phyloP scores from a whole-genome alignment of 176 grass and related monocot species.

The Calamus simplicifolius region DNA sequence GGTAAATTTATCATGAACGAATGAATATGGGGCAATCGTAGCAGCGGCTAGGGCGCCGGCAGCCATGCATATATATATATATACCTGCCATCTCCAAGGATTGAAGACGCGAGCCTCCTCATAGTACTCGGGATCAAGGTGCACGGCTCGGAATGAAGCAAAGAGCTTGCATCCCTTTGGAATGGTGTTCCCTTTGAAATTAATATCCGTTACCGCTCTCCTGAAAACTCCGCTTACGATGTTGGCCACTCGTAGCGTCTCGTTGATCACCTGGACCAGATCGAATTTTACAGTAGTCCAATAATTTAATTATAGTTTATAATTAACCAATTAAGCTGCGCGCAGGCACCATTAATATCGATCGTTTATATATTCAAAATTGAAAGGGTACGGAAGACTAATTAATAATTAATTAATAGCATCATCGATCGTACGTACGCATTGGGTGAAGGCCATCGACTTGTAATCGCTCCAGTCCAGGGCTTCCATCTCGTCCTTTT shows the following conservation, averaged over 20 bases:
- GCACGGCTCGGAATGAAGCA: slow-evolving; percentile 87
- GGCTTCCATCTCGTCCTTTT: slow-evolving; percentile 30
- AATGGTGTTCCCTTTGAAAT: slow-evolving; percentile 83
- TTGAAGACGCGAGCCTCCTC: slow-evolving; percentile 74
- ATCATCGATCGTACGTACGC: slow-evolving; percentile 53
- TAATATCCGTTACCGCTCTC: slow-evolving; percentile 71
- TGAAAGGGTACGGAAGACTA: no score
- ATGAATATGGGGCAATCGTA: no score
- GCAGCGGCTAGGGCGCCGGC: no score
- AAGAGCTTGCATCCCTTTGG: slow-evolving; percentile 97
- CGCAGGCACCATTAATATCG: no score
- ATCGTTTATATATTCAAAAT: no score
- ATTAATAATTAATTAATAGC: not conserved
- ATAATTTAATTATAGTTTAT: no score
- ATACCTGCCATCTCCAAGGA: slow-evolving; percentile 96
- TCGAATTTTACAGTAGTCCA: slow-evolving; percentile 3
- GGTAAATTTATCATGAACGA: no score
- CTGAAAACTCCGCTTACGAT: slow-evolving; percentile 92
- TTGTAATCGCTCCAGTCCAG: slow-evolving; percentile 86
- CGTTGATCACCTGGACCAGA: slow-evolving; percentile 74
- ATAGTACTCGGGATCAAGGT: slow-evolving; percentile 63
- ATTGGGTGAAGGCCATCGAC: slow-evolving; percentile 98
- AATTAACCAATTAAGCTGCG: no score
- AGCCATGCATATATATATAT: no score
- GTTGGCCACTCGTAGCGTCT: slow-evolving; percentile 94